Base-by-base conservation (phyloP, 768 basidiomycete genomes). In the Termitomyces sp. region DNA sequence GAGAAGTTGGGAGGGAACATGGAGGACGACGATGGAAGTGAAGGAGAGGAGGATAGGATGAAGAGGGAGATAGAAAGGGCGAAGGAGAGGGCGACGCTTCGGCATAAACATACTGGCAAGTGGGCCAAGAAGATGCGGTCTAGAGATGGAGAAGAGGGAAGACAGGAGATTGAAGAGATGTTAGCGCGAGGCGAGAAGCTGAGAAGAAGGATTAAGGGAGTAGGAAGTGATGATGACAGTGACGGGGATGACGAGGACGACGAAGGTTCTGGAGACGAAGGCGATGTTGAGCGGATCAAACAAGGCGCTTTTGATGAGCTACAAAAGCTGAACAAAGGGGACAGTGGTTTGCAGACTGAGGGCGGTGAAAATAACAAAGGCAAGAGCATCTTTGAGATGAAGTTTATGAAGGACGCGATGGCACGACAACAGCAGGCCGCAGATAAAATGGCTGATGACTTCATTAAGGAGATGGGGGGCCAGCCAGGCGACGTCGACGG, bases 341-440 rank as follows among this genome's bases (percentile, higher is more conserved):
- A 70, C 10, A 69, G 69, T 13, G 68, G 66, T 6, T 61, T 59
- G 46, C 55, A 52, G 18, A 61, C 57, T 6, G 56, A 62, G 27
- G 63, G 42, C 24, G 74, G 68, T 22, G 72, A 74, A 65, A 82
- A 81, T 63, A 55, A 29, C 3, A 53, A 53, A 72, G 42, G 76
- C 49, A 90, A 88, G 72, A 84, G 90, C 59, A 80, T 98, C 10
- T 90, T 97, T 68, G 81, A 84, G 61, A 98, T 98, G 97, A 98
- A 97, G 74, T 99, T 98, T 72, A 99, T 99, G 96, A 88, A 90
- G 70, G 88, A 94, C 46, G 95, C 93, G 0, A 86, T 89, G 75
- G 83, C 82, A 5, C 78, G 92, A 61, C 81, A 86, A 56, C 73
- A 80, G 63, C 74, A 69, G 9, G 76, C 78, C 53, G 84, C 82